A percentile compares a stretch with the other conserved stretches of the same genome.
Evolutionary conservation across 2,329 filamentous ascomycete genomes (phyloP).

Genomic region (Hortaea sp.): DNA sequence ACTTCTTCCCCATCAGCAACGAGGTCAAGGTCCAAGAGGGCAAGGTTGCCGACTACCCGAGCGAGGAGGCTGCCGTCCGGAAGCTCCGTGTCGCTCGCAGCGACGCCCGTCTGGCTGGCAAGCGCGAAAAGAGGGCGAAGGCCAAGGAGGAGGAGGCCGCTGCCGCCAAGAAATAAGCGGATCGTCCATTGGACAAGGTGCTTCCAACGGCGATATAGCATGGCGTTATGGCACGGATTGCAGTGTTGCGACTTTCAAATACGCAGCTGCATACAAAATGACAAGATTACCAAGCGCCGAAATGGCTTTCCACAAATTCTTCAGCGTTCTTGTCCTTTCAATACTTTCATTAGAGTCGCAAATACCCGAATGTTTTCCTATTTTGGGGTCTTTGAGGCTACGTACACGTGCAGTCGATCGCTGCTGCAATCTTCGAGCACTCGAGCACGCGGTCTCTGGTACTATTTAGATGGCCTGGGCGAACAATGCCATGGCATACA

Average conservation of each 20-base stretch:
- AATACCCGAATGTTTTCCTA: no score
- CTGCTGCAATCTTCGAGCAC: no score
- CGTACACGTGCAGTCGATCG: no score
- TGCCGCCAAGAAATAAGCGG: constrained; percentile 66
- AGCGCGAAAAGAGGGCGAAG: constrained; percentile 85
- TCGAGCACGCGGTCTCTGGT: no score
- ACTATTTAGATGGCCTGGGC: no score
- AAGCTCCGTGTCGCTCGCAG: constrained; percentile 75
- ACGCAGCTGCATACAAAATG: neutral
- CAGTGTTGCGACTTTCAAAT: neutral
- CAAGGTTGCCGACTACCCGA: constrained; percentile 58
- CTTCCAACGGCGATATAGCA: neutral
- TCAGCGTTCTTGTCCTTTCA: neutral
- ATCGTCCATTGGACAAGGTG: neutral
- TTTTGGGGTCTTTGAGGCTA: no score
- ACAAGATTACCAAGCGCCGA: neutral
- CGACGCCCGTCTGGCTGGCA: constrained; percentile 71
- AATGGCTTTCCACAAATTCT: neutral
- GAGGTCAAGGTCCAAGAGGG: constrained; percentile 66
- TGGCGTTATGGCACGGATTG: neutral
- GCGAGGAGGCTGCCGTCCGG: constrained; percentile 78
- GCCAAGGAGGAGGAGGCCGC: constrained; percentile 75
- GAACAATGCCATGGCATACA: no score
- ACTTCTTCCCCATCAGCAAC: constrained; percentile 64
- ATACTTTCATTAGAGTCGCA: neutral